Evolutionary conservation across 768 basidiomycete genomes (phyloP), one percentile per base, ranked within the genome.

Genomic region (Lentinula guzmanii): DNA sequence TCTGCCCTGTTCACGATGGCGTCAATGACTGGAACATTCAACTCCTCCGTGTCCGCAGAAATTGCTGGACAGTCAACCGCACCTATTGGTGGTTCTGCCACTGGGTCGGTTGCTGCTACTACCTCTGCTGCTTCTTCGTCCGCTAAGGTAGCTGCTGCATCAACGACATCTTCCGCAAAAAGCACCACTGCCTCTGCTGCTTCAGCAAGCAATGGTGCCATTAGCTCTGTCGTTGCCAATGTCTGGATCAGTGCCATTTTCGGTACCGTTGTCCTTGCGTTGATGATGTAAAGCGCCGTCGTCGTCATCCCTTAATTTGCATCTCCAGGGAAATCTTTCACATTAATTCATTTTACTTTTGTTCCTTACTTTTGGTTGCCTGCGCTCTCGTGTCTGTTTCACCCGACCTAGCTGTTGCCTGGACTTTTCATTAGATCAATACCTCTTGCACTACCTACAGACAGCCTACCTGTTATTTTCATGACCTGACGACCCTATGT

Each of bases 1-100:
- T 91, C 91, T 6, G 82, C 92, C 64, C 83, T 82, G 67, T 94
- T 92, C 78, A 76, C 76, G 7, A 65, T 94, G 69, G 65, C 72
- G n/a, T 74, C 78, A 61, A 93, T 93, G 92, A 81, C 78, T 3
- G 93, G 93, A 35, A 68, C 68, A 0, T 95, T 93, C 78, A 86
- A 78, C 69, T 65, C 78, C 1, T 64, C 78, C 2, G 70, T 87
- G 16, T 76, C 82, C 58, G 72, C 79, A 5, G 78, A 89, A 69
- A 87, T 93, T 66, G 75, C 76, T 46, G 87, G 86, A 31, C 79
- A 85, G 65, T 76, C 83, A 1, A 81, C 82, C 3, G 84, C 86
- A 1, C 81, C 85, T 45, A 76, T 83, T 8, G 79, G 78, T n/a
- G 76, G 72, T 1, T 69, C 70, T 48, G 65, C 80, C 10, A 54